These are phyloP conservation scores for Monotropa hypopitys DNA, from an alignment of 179 eudicot genomes.

Conservation along the genomic window DNA sequence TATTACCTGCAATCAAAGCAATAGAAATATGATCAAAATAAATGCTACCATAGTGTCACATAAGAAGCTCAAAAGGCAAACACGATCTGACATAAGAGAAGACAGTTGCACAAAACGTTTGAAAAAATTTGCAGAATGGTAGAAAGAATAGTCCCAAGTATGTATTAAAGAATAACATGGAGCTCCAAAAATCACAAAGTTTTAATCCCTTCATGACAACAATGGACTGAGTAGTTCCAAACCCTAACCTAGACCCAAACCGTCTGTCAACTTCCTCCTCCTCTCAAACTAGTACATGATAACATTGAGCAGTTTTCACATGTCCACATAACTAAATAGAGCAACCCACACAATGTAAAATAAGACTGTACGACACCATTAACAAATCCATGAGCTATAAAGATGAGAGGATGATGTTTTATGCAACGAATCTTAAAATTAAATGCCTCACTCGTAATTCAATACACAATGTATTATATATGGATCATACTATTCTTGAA, in stretches of 20 bases:
- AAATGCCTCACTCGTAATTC: not conserved
- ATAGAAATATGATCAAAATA: not conserved
- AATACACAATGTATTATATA: not conserved
- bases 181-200: not conserved
- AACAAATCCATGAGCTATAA: not conserved
- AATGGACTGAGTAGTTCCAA: not conserved
- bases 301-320: not conserved
- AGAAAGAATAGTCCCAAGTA: not conserved
- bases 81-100: not conserved
- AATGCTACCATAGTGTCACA: not conserved
- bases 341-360: not conserved
- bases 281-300: not conserved
- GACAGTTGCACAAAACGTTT: not conserved
- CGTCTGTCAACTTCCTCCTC: not conserved
- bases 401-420: not conserved
- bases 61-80: slow-evolving; percentile 2
- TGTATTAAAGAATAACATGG: not conserved
- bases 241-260: not conserved
- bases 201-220: not conserved
- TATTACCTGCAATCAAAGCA: slow-evolving; percentile 45
- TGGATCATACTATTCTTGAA: not conserved
- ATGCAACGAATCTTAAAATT: not conserved
- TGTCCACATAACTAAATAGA: not conserved
- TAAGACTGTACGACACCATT: not conserved
- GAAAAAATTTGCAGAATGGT: not conserved